Evolutionary conservation across 1,139 yeast species (phyloP).

Genomic region (Candida neerlandica): DNA sequence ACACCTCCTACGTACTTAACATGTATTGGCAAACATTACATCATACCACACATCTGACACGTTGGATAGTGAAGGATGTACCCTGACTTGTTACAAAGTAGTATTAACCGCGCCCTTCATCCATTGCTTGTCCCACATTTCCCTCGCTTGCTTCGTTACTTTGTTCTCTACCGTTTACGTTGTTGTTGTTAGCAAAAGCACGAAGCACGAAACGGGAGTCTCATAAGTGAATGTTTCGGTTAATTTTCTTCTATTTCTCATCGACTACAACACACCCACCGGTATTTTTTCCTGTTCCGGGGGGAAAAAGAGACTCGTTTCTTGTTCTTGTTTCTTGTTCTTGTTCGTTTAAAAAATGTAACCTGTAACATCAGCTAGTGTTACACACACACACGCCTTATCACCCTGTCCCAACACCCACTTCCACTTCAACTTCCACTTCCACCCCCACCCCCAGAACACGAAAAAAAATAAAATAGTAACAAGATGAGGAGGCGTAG

Average conservation of each 20-base stretch:
- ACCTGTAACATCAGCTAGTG: background rate
- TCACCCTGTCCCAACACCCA: background rate
- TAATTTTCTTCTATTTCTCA: background rate
- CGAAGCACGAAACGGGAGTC: background rate
- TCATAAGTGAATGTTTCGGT: constrained; percentile 2
- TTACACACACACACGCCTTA: background rate
- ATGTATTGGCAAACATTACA: too few relatives aligned
- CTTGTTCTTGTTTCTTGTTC: too few relatives aligned
- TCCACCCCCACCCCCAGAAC: too few relatives aligned
- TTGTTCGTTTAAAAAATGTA: background rate
- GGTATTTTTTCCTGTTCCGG: background rate
- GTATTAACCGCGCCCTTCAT: too few relatives aligned
- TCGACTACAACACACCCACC: background rate
- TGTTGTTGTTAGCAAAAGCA: background rate
- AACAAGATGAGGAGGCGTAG: background rate
- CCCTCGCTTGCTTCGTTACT: background rate
- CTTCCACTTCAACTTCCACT: too few relatives aligned
- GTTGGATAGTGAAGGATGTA: too few relatives aligned
- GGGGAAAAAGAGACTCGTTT: too few relatives aligned
- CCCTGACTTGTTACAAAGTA: too few relatives aligned
- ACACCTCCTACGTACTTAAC: too few relatives aligned
- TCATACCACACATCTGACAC: too few relatives aligned
- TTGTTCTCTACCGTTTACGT: background rate
- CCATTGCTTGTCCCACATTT: too few relatives aligned
- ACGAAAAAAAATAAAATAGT: background rate